Evolutionary conservation across 2,329 filamentous ascomycete genomes (phyloP).

Genomic region (Colletotrichum sp.): DNA sequence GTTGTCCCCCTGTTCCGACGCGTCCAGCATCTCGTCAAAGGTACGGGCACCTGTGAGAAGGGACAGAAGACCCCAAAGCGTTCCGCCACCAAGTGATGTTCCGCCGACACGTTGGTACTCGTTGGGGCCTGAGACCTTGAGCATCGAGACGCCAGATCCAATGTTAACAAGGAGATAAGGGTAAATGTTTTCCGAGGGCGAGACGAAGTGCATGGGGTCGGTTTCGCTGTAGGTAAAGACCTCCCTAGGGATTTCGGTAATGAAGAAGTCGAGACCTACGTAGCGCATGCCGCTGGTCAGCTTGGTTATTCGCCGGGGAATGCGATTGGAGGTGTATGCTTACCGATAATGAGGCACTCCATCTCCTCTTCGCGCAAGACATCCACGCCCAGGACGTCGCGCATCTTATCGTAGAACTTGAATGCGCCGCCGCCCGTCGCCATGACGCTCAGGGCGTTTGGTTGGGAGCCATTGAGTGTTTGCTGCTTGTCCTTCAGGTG

Average conservation of each 20-base stretch:
- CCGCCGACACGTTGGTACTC: constrained; percentile 91
- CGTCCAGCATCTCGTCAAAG: constrained; percentile 97
- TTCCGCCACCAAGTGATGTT: constrained; percentile 94
- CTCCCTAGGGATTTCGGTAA: constrained; percentile 94
- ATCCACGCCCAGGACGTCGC: constrained; percentile 82
- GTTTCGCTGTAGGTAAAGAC: constrained; percentile 96
- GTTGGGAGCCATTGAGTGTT: constrained; percentile 73
- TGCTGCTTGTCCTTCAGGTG: constrained; percentile 84
- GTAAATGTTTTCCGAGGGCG: constrained; percentile 81
- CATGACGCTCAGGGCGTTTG: constrained; percentile 84
- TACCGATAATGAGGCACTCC: constrained; percentile 96
- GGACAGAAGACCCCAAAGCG: constrained; percentile 92
- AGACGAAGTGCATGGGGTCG: constrained; percentile 88
- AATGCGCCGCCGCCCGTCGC: constrained; percentile 95
- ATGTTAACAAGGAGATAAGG: constrained; percentile 98
- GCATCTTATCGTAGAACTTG: constrained; percentile 95
- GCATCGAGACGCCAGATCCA: constrained; percentile 93
- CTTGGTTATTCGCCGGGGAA: neutral
- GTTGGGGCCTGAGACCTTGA: constrained; percentile 91
- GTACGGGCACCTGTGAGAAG: constrained; percentile 90
- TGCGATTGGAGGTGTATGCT: constrained; percentile 24
- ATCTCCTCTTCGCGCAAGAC: constrained; percentile 96
- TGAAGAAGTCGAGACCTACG: constrained; percentile 94
- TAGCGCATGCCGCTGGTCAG: neutral
- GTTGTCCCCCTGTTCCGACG: constrained; percentile 92